These are phyloP conservation scores for Cercophora samala DNA, from an alignment of 495 filamentous ascomycete species.

Conservation along the genomic window DNA sequence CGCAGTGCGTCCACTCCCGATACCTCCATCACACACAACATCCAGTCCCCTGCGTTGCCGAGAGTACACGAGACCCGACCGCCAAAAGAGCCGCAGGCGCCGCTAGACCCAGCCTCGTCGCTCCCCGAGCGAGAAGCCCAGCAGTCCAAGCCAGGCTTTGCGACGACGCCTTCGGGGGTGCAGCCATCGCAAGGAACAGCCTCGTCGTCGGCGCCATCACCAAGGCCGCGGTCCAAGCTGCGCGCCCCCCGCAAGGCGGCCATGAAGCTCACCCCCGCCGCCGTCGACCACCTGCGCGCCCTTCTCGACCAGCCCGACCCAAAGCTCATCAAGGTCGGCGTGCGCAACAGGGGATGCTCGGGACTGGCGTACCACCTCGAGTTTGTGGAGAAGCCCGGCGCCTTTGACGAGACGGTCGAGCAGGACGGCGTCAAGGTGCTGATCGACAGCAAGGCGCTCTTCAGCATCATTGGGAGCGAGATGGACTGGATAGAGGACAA, in stretches of 20 bases:
- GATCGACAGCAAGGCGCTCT: constrained; percentile 93
- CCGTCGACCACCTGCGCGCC: constrained; percentile 68
- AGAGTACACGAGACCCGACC: constrained; percentile 54
- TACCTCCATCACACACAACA: constrained; percentile 61
- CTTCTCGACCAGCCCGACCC: constrained; percentile 79
- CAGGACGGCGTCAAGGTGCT: constrained; percentile 95
- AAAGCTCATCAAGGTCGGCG: constrained; percentile 89
- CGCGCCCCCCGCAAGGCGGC: constrained; percentile 80
- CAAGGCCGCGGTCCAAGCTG: constrained; percentile 61
- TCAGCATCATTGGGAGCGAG: constrained; percentile 97
- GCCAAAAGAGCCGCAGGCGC: constrained; percentile 31
- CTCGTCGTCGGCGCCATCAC: constrained; percentile 2
- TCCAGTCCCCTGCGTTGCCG: constrained; percentile 36
- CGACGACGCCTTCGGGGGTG: constrained; percentile 6
- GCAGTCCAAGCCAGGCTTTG: constrained; percentile 45
- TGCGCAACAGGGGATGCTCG: constrained; percentile 93
- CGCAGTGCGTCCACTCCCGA: constrained; percentile 64
- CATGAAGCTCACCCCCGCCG: constrained; percentile 76
- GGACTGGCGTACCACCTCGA: constrained; percentile 93
- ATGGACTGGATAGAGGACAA: constrained; percentile 99
- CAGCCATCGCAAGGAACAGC: neutral
- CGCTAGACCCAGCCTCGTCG: constrained; percentile 20
- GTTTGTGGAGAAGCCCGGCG: constrained; percentile 84
- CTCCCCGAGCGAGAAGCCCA: constrained; percentile 65
- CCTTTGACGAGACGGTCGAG: constrained; percentile 88